Percentiles rank a stretch among this genome's conserved stretches.
Conservation (phyloP, 345 rosid genomes). For the Fremontodendron californicum region DNA sequence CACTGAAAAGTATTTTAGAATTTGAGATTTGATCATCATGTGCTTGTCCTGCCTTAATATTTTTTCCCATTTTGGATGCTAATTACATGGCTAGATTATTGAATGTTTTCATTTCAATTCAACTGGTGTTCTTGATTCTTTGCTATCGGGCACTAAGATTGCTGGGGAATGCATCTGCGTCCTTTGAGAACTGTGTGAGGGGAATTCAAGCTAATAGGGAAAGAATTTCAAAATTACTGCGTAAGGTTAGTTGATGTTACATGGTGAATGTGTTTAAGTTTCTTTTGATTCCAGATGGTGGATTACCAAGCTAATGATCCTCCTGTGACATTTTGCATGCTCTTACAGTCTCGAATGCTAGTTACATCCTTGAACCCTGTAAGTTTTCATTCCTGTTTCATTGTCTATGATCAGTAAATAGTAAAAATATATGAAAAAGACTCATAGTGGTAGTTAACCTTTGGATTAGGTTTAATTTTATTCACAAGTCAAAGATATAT, state of each 20-base stretch:
- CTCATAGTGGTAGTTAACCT: too few species aligned
- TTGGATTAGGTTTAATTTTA: too few species aligned
- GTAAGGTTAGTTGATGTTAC: slow-evolving; percentile 52
- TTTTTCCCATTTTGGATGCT: background rate
- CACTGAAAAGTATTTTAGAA: too few species aligned
- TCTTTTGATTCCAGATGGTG: background rate
- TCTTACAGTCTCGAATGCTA: slow-evolving; percentile 87
- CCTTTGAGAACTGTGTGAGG: slow-evolving; percentile 81
- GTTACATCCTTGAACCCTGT: slow-evolving; percentile 95
- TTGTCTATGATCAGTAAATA: background rate
- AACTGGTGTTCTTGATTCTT: background rate
- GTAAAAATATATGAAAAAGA: too few species aligned
- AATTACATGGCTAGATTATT: background rate
- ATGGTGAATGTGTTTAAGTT: background rate
- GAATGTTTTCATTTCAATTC: background rate
- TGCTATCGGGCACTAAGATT: slow-evolving; percentile 62
- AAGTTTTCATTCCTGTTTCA: slow-evolving; percentile 31
- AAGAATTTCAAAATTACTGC: too few species aligned
- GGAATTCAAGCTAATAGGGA: slow-evolving; percentile 87
- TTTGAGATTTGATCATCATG: too few species aligned
- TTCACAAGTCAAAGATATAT: too few species aligned
- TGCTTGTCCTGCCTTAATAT: background rate
- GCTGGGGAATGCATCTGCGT: slow-evolving; percentile 88
- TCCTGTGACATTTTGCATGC: slow-evolving; percentile 24
- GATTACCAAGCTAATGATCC: slow-evolving; percentile 13